These are phyloP conservation scores for Coniochaeta hoffmannii DNA, from an alignment of 2,329 filamentous ascomycete species.

Conservation along the genomic window DNA sequence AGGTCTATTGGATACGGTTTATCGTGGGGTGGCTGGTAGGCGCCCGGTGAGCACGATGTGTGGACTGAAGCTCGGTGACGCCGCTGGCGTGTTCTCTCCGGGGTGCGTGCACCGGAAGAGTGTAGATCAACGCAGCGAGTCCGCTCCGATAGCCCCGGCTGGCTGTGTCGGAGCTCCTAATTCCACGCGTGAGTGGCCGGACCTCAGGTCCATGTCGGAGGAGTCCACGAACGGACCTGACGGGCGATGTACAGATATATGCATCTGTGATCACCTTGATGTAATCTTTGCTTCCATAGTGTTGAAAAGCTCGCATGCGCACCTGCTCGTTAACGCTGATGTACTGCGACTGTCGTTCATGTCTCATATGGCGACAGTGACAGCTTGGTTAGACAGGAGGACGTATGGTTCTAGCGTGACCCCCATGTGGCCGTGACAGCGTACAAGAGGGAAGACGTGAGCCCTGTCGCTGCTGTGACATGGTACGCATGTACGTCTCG, in stretches of 20 bases:
- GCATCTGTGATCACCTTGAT: too few species aligned
- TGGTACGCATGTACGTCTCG: slow-evolving; percentile 7
- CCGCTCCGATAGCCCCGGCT: not conserved
- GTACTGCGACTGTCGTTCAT: not conserved
- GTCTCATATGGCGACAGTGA: not conserved
- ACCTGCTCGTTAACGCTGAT: not conserved
- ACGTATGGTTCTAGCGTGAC: not conserved
- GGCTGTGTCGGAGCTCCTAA: not conserved
- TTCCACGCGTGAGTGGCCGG: not conserved
- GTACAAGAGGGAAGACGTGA: not conserved
- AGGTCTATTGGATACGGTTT: not conserved
- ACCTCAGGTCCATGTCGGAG: too few species aligned
- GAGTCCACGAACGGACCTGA: too few species aligned
- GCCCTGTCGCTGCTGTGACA: not conserved
- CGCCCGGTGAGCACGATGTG: not conserved
- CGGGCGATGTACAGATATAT: too few species aligned
- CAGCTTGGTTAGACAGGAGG: not conserved
- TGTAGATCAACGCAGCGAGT: not conserved
- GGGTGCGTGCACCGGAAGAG: not conserved
- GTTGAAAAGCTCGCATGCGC: not conserved
- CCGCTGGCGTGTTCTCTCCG: not conserved
- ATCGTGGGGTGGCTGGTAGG: not conserved
- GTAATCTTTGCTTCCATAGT: not conserved
- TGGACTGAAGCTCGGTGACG: not conserved
- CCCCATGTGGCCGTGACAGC: not conserved